Conservation (phyloP, 2,329 filamentous ascomycete genomes). For the Xylaria sp. region DNA sequence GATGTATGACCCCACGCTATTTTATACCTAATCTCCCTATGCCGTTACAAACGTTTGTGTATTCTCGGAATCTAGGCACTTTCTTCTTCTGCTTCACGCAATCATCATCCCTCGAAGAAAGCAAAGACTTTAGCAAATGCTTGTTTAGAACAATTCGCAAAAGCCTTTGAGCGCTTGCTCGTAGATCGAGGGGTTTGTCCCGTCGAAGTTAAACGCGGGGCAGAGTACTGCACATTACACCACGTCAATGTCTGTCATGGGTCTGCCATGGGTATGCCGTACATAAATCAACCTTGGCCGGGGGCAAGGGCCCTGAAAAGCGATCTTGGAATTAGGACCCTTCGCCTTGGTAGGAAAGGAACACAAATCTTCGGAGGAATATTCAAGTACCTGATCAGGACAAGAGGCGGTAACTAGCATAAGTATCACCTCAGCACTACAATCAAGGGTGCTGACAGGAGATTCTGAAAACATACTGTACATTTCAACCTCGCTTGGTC, state of each 20-base stretch:
- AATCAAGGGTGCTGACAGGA: constrained; percentile 22
- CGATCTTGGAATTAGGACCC: neutral
- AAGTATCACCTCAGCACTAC: neutral
- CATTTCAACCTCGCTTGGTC: neutral
- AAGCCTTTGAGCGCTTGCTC: neutral
- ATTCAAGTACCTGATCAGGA: neutral
- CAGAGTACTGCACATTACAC: neutral
- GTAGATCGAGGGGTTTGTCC: constrained; percentile 24
- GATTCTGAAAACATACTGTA: neutral
- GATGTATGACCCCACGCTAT: constrained; percentile 14
- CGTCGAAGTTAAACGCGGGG: constrained; percentile 21
- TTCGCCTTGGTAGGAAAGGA: neutral
- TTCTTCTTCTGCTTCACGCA: neutral
- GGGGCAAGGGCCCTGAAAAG: neutral
- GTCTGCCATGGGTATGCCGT: constrained; percentile 11
- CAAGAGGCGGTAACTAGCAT: constrained; percentile 3
- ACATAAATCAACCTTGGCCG: neutral
- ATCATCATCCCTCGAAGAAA: neutral
- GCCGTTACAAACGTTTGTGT: constrained; percentile 2
- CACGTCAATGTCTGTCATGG: neutral
- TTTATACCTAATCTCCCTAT: constrained; percentile 17
- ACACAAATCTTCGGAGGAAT: neutral
- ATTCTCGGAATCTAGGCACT: neutral
- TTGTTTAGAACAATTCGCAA: neutral
- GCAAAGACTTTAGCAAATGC: neutral